Evolutionary conservation across 208 protist genomes (phyloP).

Genomic region (Wallacemonas sp.): DNA sequence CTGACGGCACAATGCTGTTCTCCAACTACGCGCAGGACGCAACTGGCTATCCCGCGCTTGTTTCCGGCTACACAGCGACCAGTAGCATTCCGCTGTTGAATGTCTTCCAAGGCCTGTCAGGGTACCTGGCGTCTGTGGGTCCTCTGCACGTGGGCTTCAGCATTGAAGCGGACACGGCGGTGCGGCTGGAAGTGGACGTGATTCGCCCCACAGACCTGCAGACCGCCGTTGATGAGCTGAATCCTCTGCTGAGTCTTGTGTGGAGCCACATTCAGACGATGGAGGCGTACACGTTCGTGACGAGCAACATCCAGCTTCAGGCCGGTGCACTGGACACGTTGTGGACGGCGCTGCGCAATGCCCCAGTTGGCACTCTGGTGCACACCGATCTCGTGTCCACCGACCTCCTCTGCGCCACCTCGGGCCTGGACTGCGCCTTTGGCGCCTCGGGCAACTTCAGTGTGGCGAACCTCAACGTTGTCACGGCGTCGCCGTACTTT

Average conservation of each 20-base stretch:
- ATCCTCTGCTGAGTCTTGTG: not conserved
- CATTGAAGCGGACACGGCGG: not conserved
- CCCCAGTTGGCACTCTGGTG: not conserved
- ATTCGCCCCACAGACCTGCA: not conserved
- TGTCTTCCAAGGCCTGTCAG: not conserved
- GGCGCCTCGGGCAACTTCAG: not conserved
- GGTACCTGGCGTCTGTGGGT: not conserved
- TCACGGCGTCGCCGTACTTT: not conserved
- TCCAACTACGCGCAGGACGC: not conserved
- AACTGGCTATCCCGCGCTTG: not conserved
- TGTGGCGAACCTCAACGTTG: not conserved
- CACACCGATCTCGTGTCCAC: not conserved
- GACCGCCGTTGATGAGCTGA: not conserved
- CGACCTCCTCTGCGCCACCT: not conserved
- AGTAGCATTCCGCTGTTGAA: not conserved
- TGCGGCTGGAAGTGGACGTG: not conserved
- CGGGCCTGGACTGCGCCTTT: not conserved
- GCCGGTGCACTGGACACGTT: not conserved
- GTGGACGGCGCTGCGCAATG: not conserved
- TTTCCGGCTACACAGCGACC: not conserved
- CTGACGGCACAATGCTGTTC: not conserved
- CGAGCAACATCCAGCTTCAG: not conserved
- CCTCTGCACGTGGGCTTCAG: constrained; percentile 1
- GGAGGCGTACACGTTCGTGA: not conserved
- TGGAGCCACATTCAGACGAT: not conserved